Percentiles rank a stretch among this genome's conserved stretches.
Evolutionary conservation across 495 filamentous ascomycete genomes (phyloP).

Genomic region (Hyaloscypha variabilis): DNA sequence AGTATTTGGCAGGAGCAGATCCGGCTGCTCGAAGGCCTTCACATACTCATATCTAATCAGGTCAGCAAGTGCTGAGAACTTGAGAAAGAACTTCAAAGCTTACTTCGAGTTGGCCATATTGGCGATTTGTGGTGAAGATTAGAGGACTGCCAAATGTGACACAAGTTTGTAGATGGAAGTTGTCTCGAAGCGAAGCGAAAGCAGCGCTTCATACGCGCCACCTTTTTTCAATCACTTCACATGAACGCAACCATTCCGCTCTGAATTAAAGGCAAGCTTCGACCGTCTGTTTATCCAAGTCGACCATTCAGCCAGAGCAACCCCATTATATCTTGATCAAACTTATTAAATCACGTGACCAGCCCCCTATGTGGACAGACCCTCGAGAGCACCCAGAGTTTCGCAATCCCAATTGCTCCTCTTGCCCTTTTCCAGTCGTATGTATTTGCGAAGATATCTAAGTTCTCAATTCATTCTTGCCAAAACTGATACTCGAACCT

Average conservation of each 20-base stretch:
- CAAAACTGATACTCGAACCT: background rate
- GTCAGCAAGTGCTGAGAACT: background rate
- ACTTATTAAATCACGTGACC: background rate
- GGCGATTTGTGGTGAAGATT: background rate
- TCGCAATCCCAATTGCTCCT: too few relatives aligned
- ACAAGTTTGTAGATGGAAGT: background rate
- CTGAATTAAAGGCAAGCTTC: too few relatives aligned
- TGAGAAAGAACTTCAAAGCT: background rate
- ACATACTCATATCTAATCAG: conserved; percentile 82
- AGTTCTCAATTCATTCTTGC: background rate
- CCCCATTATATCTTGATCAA: too few relatives aligned
- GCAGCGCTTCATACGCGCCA: background rate
- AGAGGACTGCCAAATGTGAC: background rate
- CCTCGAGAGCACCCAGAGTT: too few relatives aligned
- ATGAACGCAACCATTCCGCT: too few relatives aligned
- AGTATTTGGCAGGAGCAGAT: conserved; percentile 81
- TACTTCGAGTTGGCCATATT: conserved; percentile 70
- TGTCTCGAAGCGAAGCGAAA: conserved; percentile 3
- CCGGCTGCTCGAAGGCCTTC: conserved; percentile 80
- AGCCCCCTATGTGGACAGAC: too few relatives aligned
- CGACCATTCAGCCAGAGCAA: too few relatives aligned
- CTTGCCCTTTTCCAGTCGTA: too few relatives aligned
- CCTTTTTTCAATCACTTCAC: background rate
- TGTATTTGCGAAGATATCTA: too few relatives aligned
- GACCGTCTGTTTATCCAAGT: too few relatives aligned